These are phyloP conservation scores for Groenewaldozyma salmanticensis DNA, from an alignment of 805 yeast species.

Conservation along the genomic window DNA sequence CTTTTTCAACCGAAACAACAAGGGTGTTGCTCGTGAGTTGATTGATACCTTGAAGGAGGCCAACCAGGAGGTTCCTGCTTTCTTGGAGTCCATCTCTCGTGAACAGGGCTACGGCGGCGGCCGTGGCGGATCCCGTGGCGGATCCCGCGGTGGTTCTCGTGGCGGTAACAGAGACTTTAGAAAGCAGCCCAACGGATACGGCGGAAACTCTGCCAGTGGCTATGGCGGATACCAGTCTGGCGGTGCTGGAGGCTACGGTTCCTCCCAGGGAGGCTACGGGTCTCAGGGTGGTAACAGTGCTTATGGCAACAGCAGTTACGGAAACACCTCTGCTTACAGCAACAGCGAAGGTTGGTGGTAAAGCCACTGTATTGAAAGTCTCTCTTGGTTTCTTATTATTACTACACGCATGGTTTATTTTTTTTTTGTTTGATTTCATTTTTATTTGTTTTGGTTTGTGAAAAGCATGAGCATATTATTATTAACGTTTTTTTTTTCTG, in stretches of 20 bases:
- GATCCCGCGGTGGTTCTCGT: constrained; percentile 33
- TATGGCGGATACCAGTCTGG: constrained; percentile 14
- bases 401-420: background rate
- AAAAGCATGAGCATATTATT: too few relatives aligned
- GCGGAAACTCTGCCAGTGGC: constrained; percentile 13
- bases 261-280: constrained; percentile 14
- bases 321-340: constrained; percentile 21
- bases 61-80: constrained; percentile 93
- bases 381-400: too few relatives aligned
- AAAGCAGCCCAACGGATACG: constrained; percentile 33
- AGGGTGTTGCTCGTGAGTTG: constrained; percentile 78
- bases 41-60: constrained; percentile 86
- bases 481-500: background rate
- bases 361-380: background rate
- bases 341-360: constrained; percentile 19
- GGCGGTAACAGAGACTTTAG: constrained; percentile 43
- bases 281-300: constrained; percentile 16
- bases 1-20: constrained; percentile 93
- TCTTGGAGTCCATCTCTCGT: constrained; percentile 70
- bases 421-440: too few relatives aligned
- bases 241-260: constrained; percentile 14
- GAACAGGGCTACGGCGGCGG: constrained; percentile 46
- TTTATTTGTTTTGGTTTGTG: too few relatives aligned
- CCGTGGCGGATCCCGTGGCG: constrained; percentile 45
- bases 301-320: constrained; percentile 13